These are phyloP conservation scores for Podospora didyma DNA, from an alignment of 495 filamentous ascomycete species.

Conservation along the genomic window DNA sequence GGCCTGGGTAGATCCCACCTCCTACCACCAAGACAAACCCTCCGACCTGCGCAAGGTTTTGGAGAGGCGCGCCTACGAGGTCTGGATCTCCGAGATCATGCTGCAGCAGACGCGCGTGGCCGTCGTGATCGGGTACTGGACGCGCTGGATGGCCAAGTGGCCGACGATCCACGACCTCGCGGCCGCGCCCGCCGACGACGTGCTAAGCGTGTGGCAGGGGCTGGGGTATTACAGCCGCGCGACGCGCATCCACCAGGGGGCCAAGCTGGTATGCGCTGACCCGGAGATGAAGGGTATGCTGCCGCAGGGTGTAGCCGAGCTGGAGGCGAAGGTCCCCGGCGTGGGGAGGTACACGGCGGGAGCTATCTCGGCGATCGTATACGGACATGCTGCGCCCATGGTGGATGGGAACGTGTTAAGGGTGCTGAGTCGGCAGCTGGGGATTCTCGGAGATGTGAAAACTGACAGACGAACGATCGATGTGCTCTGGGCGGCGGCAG, in stretches of 20 bases:
- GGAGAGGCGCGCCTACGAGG: slow-evolving; percentile 43
- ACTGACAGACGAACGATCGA: slow-evolving; percentile 33
- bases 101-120: slow-evolving; percentile 49
- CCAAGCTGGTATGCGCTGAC: slow-evolving; percentile 29
- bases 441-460: slow-evolving; percentile 38
- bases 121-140: slow-evolving; percentile 40
- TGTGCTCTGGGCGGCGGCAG: slow-evolving; percentile 40
- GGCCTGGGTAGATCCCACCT: slow-evolving; percentile 29
- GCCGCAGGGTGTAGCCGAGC: slow-evolving; percentile 25
- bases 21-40: slow-evolving; percentile 2
- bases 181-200: slow-evolving; percentile 30
- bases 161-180: slow-evolving; percentile 38
- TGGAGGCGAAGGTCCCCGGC: slow-evolving; percentile 34
- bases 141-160: slow-evolving; percentile 41
- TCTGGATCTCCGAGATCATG: slow-evolving; percentile 50
- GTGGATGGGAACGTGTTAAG: slow-evolving; percentile 48
- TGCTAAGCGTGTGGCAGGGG: slow-evolving; percentile 37
- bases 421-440: slow-evolving; percentile 42
- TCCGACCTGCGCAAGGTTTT: slow-evolving; percentile 19
- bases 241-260: slow-evolving; percentile 35
- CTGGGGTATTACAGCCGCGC: slow-evolving; percentile 46
- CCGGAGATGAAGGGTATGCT: slow-evolving; percentile 24
- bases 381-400: slow-evolving; percentile 38
- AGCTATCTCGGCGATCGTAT: slow-evolving; percentile 44
- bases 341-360: slow-evolving; percentile 46